phyloP scores from a whole-genome alignment of 2,329 filamentous ascomycete genomes.

The Hyphodiscus sp. region DNA sequence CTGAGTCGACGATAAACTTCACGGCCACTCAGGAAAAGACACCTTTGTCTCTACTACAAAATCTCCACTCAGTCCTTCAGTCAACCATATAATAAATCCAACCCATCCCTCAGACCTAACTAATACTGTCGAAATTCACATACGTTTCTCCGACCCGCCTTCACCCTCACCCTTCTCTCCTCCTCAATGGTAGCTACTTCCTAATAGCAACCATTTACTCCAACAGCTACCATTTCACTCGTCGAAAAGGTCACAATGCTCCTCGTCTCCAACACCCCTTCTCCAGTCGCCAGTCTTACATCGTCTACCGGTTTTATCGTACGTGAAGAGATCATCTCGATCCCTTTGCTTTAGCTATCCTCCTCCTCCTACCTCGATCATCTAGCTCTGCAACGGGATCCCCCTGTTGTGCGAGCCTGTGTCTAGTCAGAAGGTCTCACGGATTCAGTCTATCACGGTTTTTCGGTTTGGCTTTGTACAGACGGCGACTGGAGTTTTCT shows the following conservation, averaged over 20 bases:
- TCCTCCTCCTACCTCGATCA: constrained; percentile 37
- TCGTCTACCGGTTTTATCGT: constrained; percentile 54
- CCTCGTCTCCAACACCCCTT: constrained; percentile 44
- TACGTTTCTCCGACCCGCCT: constrained; percentile 1
- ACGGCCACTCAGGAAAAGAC: constrained; percentile 10
- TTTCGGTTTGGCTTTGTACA: constrained; percentile 43
- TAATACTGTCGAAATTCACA: constrained; percentile 2
- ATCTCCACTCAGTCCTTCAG: constrained; percentile 27
- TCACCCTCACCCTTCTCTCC: constrained; percentile 7
- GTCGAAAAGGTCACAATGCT: constrained; percentile 45
- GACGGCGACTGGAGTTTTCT: constrained; percentile 50
- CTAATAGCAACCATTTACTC: constrained; percentile 26
- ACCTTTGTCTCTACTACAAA: constrained; percentile 16
- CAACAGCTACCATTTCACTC: constrained; percentile 26
- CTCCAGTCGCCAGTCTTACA: constrained; percentile 58
- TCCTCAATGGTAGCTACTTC: constrained; percentile 26
- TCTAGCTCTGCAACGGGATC: constrained; percentile 33
- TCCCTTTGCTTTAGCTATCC: constrained; percentile 35
- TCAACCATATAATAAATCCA: constrained; percentile 4
- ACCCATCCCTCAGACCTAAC: constrained; percentile 1
- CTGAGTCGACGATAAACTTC: constrained; percentile 15
- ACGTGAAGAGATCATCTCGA: constrained; percentile 40
- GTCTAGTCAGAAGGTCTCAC: constrained; percentile 37
- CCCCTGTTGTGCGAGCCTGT: constrained; percentile 32
- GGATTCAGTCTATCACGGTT: constrained; percentile 36